Percentiles rank a stretch among this genome's conserved stretches.
phyloP scores from a whole-genome alignment of 306 rosid species.

The Potentilla sterilis region DNA sequence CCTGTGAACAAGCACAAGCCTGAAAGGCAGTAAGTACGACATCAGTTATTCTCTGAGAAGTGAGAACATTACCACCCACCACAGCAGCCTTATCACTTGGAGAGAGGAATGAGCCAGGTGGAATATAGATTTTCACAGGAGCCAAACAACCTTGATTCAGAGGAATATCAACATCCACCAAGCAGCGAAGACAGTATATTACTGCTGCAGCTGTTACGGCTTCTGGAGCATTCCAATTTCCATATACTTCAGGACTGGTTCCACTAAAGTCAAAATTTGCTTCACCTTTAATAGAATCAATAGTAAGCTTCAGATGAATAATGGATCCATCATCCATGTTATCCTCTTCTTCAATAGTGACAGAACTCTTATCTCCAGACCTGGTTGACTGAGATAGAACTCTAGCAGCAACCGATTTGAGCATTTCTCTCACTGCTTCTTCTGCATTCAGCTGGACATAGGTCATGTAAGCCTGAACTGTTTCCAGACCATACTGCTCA shows the following conservation, averaged over 20 bases:
- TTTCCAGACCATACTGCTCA: constrained; percentile 75
- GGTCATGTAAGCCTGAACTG: constrained; percentile 93
- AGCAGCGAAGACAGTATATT: constrained; percentile 80
- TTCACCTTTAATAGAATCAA: constrained; percentile 78
- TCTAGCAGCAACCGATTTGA: constrained; percentile 61
- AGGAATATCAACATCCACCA: constrained; percentile 91
- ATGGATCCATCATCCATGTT: constrained; percentile 96
- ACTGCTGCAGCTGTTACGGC: constrained; percentile 97
- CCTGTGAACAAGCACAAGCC: constrained; percentile 97
- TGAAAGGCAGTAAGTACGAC: constrained; percentile 86
- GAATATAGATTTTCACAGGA: constrained; percentile 88
- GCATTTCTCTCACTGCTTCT: constrained; percentile 93
- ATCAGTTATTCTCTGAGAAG: constrained; percentile 93
- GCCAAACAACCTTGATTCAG: constrained; percentile 97
- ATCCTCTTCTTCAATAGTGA: constrained; percentile 79
- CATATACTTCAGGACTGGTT: constrained; percentile 86
- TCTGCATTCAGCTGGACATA: constrained; percentile 87
- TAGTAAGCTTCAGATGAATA: constrained; percentile 79
- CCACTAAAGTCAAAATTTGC: constrained; percentile 75
- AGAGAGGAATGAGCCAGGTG: constrained; percentile 86
- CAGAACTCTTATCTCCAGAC: constrained; percentile 28
- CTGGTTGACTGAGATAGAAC: constrained; percentile 45
- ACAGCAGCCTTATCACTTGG: constrained; percentile 91
- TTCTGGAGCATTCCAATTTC: constrained; percentile 95
- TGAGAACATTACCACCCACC: constrained; percentile 90